These are phyloP conservation scores for Phytopythium mirpurense DNA, from an alignment of 352 stramenopile genomes.

Conservation along the genomic window DNA sequence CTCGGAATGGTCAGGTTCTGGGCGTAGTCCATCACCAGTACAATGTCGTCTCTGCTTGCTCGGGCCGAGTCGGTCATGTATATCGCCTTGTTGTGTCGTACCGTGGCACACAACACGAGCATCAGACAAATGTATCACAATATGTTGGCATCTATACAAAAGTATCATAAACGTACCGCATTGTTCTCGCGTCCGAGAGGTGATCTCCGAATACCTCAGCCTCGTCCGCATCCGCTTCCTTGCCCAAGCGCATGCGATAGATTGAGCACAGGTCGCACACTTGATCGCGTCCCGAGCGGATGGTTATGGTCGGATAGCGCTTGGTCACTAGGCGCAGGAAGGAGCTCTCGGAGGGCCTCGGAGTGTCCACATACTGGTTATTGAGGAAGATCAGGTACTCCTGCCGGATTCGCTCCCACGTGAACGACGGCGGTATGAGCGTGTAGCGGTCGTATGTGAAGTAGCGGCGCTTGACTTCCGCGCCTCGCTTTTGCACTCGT, in stretches of 20 bases:
- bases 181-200: not conserved
- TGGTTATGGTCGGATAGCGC: not conserved
- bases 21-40: slow-evolving; percentile 12
- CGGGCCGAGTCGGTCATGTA: slow-evolving; percentile 1
- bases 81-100: not conserved
- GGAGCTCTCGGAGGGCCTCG: not conserved
- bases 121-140: slow-evolving; percentile 6
- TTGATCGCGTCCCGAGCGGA: slow-evolving; percentile 3
- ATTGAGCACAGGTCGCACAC: slow-evolving; percentile 8
- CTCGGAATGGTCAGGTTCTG: slow-evolving; percentile 13
- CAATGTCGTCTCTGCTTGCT: not conserved
- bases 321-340: slow-evolving; percentile 5
- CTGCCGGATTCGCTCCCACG: too few relatives aligned
- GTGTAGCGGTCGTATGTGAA: too few relatives aligned
- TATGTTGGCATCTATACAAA: not conserved
- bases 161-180: slow-evolving; percentile 8
- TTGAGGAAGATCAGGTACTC: too few relatives aligned
- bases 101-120: not conserved
- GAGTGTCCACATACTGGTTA: not conserved
- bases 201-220: slow-evolving; percentile 6
- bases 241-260: not conserved
- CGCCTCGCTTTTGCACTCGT: too few relatives aligned
- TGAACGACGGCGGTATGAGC: too few relatives aligned
- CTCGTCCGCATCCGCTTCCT: not conserved
- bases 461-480: too few relatives aligned